Base-by-base conservation (phyloP, 202 grass and related monocot species). In the Setaria italica region DNA sequence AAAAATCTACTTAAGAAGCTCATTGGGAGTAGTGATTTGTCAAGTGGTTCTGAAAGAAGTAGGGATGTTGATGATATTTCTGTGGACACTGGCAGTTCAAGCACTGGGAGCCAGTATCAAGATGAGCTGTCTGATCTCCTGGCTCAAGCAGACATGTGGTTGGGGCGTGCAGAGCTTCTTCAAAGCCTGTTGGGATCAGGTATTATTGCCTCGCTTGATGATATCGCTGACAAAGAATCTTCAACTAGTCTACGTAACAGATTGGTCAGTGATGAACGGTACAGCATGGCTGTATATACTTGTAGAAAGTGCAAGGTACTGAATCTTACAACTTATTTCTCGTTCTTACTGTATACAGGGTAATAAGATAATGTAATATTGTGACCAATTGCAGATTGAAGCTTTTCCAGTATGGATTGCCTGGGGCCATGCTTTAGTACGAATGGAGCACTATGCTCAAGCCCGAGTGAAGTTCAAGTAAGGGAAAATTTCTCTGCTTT, bases 231-330 rank as follows among this genome's bases (percentile, higher is more conserved):
- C 79, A 98, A 95, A 85, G 93, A 94, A 80, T 94, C 95, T 89
- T 90, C 95, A 90, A 90, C 70, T 84, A 74, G 37, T 48, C 69
- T 98, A 45, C 90, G 95, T 84, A 93, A 98, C 81, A 86, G 91
- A 85, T 86, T 98, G 55, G 90, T 95, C 47, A 81, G 78, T 2
- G 88, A 94, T 89, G 95, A 98, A 78, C 74, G 84, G 42, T 98
- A 98, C 82, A 98, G 95, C 86, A 95, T 95, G 95, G 95, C 93
- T 87, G 90, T 98, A 80, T 98, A 98, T 88, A 98, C 95, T 77
- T 95, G 93, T 88, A 98, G 88, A 88, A 98, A 98, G 67, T 98
- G 95, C 91, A 98, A 98, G 95, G 95, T 98, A 90, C 53, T 64
- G 69, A 87, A 62, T 78, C 11, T 82, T 83, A 50, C 34, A 57